phyloP scores from a whole-genome alignment of 139 green algal species.

The Astrephomene gubernaculifera region DNA sequence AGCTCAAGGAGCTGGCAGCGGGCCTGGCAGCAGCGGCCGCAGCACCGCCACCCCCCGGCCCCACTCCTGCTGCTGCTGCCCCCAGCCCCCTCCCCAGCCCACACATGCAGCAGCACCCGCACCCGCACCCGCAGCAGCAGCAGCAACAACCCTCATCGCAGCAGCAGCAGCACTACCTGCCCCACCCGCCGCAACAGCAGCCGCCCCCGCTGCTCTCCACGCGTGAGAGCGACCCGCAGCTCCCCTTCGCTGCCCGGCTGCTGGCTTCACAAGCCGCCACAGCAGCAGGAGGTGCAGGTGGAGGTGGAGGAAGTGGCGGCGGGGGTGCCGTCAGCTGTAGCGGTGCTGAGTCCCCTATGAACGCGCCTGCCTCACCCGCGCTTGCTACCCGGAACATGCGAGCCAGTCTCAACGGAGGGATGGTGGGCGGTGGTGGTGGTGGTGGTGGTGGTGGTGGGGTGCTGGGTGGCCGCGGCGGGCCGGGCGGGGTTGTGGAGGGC shows the following conservation, averaged over 20 bases:
- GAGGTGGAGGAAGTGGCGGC: not conserved
- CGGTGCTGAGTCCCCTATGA: not conserved
- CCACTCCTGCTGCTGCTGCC: no score
- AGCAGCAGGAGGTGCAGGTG: no score
- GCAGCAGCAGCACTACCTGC: not conserved
- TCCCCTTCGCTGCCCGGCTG: constrained; percentile 38
- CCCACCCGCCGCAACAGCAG: not conserved
- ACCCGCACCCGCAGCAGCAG: not conserved
- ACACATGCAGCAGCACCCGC: not conserved
- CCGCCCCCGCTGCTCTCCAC: not conserved
- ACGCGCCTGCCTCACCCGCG: constrained; percentile 11
- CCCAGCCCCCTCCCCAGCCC: no score
- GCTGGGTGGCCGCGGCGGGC: no score
- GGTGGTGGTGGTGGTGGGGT: no score
- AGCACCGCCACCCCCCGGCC: not conserved
- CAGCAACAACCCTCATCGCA: not conserved
- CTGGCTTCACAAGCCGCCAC: constrained; percentile 16
- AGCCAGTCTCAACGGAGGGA: no score
- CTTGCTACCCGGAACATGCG: no score
- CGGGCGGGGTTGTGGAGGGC: no score
- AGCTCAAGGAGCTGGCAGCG: constrained; percentile 6
- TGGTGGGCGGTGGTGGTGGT: no score
- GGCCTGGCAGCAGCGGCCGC: not conserved
- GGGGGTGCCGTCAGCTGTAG: not conserved
- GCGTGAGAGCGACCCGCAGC: constrained; percentile 2